Base-by-base conservation (phyloP, 1,139 yeast genomes). In the Saccharomyces hybrid region DNA sequence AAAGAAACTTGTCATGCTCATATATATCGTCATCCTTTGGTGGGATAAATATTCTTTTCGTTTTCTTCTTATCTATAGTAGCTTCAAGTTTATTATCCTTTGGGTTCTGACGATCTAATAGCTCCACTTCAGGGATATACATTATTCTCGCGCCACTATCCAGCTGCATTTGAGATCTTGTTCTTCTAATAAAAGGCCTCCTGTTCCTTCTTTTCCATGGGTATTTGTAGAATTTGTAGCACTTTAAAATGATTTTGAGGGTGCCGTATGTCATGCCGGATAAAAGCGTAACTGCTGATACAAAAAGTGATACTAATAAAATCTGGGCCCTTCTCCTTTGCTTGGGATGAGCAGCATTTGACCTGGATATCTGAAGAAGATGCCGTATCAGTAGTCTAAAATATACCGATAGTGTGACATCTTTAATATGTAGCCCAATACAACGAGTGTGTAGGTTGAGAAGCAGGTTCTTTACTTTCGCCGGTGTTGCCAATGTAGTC, bases 131-230 rank as follows among this genome's bases (percentile, higher is more conserved):
- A 7, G 83, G 82, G 19, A 82, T 76, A 57, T 77, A 77, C 58
- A 82, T 75, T 58, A 81, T 84, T 58, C 87, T 72, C 3, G 83
- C 75, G 1, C 86, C 86, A 60, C 81, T 80, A 56, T 76, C 77
- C 59, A 81, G 55, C 47, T 58, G 58, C 51, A 60, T 57, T 54
- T 66, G 70, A 3, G 70, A 67, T 47, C 69, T 58, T 13, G 68
- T 62, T 46, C 69, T 56, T 47, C 63, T 57, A 51, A 64, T 53
- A 2, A 51, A 19, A 5, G 60, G 54, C 48, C 55, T 52, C 25
- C 53, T 48, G 14, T 53, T 53, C 25, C 52, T 38, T n/a, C 41
- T 44, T 44, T 49, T 27, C 50, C 54, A 48, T 38, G 49, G 31
- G 32, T 48, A 51, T 38, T 46, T 34, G 51, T 47, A 47, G 44